Evolutionary conservation across 2,329 filamentous ascomycete genomes (phyloP), one percentile per base, ranked within the genome.

Genomic region (Botrytis medusae): DNA sequence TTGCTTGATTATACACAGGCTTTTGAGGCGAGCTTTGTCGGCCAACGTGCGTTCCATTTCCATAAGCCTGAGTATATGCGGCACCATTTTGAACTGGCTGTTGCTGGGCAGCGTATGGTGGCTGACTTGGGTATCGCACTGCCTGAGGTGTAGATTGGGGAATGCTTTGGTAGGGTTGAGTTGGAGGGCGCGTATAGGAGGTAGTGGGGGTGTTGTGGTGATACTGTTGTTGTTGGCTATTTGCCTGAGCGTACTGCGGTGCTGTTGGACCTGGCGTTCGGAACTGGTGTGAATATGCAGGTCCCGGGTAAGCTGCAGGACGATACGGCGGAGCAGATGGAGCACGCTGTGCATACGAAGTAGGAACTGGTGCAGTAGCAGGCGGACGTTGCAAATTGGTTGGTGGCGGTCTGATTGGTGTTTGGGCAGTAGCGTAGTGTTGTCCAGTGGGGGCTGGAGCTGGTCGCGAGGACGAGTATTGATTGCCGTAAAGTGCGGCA

Each of bases 11-110:
- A 68, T 79, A 81, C 65, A 76, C 74, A 2, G 76, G 73, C 54
- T 80, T 80, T 68, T 79, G 79, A 44, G 80, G 80, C 12, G 80
- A 81, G 63, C 69, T 61, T 62, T 81, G 80, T 16, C 77, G 79
- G 37, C 74, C 67, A 63, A 76, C 69, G 71, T 77, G 75, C 40
- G 71, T 54, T 44, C 75, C 75, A 72, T 78, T 79, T 12, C 71
- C 71, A 70, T 80, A 81, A 46, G 48, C 34, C 29, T 68, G 65
- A 42, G 74, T 75, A 69, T 81, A 81, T 22, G 76, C 69, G 29
- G 77, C 74, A 9, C 76, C 77, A 74, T 80, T 82, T 59, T 80
- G 77, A 18, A 74, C 32, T 37, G 76, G 67, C 20, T 77, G 77
- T 16, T 73, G 57, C 75, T 80, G 78, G 29, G 79, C 76, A 9